Evolutionary conservation across 2,329 filamentous ascomycete species (phyloP).

Genomic region (Catunica adiposa): DNA sequence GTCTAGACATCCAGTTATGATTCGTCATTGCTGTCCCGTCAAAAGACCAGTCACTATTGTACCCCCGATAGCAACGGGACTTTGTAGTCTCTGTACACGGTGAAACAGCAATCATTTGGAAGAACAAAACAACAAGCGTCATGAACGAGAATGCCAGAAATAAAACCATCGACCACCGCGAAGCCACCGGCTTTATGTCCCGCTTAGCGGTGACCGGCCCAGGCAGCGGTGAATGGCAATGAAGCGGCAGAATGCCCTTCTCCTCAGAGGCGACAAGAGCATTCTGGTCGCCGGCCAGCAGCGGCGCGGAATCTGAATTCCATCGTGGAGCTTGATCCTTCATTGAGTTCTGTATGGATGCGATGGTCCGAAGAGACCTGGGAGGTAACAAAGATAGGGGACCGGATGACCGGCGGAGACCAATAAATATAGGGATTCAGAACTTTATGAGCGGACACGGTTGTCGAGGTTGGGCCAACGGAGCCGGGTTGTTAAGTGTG

Average conservation of each 20-base stretch:
- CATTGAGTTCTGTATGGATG: no score
- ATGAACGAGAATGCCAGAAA: constrained; percentile 12
- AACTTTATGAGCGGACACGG: no score
- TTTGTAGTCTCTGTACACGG: constrained; percentile 17
- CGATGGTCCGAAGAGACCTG: no score
- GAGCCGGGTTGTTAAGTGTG: no score
- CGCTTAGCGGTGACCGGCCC: neutral
- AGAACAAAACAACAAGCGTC: constrained; percentile 17
- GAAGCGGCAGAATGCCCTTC: neutral
- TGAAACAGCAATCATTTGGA: constrained; percentile 17
- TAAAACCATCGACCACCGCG: constrained; percentile 3
- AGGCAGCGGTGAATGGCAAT: neutral
- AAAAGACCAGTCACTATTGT: constrained; percentile 26
- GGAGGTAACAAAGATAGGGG: no score
- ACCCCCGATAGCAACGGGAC: constrained; percentile 21
- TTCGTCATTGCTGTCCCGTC: constrained; percentile 20
- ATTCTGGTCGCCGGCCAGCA: neutral
- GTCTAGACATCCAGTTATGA: constrained; percentile 27
- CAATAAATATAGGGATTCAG: no score
- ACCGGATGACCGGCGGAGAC: no score
- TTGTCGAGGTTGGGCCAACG: no score
- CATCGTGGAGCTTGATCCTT: no score
- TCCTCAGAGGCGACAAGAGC: neutral
- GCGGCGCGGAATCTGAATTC: neutral
- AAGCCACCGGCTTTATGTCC: neutral